Conservation (phyloP, 148 eudicot species). For the Spergularia bocconei region DNA sequence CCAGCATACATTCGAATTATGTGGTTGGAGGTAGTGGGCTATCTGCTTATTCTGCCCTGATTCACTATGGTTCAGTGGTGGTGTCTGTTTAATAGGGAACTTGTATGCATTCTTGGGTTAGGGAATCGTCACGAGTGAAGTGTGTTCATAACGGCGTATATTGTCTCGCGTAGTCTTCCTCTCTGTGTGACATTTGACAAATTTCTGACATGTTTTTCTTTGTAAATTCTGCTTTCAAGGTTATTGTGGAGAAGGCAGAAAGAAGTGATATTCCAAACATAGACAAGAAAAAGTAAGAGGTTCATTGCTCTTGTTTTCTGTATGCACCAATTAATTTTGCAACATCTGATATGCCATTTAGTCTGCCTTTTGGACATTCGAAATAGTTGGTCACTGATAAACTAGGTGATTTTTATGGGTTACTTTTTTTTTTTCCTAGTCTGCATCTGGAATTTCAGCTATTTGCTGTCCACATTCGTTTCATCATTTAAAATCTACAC, state of each 20-base stretch:
- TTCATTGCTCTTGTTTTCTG: constrained; percentile 1
- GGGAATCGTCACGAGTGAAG: neutral
- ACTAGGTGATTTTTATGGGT: too few species aligned
- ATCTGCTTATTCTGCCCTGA: neutral
- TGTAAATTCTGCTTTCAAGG: constrained; percentile 35
- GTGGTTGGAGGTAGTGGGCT: neutral
- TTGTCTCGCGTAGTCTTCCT: neutral
- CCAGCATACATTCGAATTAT: neutral
- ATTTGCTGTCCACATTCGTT: too few species aligned
- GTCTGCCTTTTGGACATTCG: neutral
- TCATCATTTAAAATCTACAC: too few species aligned
- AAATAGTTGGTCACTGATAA: neutral
- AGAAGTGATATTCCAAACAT: constrained; percentile 79
- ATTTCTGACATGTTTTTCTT: constrained; percentile 5
- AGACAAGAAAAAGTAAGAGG: constrained; percentile 75
- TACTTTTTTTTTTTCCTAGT: too few species aligned
- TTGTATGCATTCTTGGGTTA: neutral
- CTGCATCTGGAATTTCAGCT: too few species aligned
- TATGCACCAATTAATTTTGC: neutral
- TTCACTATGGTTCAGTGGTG: neutral
- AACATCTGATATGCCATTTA: neutral
- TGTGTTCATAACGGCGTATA: neutral
- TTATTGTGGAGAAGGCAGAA: constrained; percentile 86
- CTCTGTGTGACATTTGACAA: neutral
- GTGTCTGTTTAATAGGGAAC: neutral